Evolutionary conservation across 768 basidiomycete genomes (phyloP), one percentile per base, ranked within the genome.

Genomic region (Mycena capillaripes): DNA sequence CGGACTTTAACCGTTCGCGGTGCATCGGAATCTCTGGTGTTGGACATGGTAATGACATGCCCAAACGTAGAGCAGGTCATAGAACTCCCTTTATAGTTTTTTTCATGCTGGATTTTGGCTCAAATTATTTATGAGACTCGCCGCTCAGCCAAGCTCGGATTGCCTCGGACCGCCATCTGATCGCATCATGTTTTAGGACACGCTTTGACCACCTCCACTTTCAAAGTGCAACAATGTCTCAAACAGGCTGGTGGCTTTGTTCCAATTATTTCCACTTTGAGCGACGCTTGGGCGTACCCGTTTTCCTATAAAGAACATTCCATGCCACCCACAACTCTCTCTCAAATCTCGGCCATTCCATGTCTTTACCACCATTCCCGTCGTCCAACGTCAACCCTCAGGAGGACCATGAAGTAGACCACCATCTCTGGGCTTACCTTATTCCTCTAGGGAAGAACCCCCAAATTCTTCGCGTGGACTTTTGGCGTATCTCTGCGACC

Each of bases 21-120:
- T 36, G 75, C 76, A 16, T 71, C 72, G 21, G 74, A 77, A 16
- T 62, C 38, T 25, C 71, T 79, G 50, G 74, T 80, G 38, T 48
- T 65, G 12, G 79, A 78, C 57, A 68, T 82, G 25, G 72, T 73
- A 4, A 38, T 69, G 59, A 76, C 76, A 23, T 81, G 77, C 44
- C 73, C 77, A 0, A 75, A 76, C 32, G 63, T 78, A 40, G 68
- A 59, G 11, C 44, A 69, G 19, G 32, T 65, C 36, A 72, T 64
- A 25, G 65, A 71, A 34, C 0, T 55, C 29, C 10, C 25, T 32
- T 40, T 38, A 10, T 29, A 17, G 44, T 36, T 36, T 10, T 57
- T 36, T n/a, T n/a, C n/a, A n/a, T n/a, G n/a, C n/a, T n/a, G n/a
- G n/a, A n/a, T n/a, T n/a, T n/a, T n/a, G n/a, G n/a, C n/a, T n/a